Evolutionary conservation across 2,329 filamentous ascomycete genomes (phyloP), one percentile per base, ranked within the genome.

Genomic region (Emergomyces pasteurianus): DNA sequence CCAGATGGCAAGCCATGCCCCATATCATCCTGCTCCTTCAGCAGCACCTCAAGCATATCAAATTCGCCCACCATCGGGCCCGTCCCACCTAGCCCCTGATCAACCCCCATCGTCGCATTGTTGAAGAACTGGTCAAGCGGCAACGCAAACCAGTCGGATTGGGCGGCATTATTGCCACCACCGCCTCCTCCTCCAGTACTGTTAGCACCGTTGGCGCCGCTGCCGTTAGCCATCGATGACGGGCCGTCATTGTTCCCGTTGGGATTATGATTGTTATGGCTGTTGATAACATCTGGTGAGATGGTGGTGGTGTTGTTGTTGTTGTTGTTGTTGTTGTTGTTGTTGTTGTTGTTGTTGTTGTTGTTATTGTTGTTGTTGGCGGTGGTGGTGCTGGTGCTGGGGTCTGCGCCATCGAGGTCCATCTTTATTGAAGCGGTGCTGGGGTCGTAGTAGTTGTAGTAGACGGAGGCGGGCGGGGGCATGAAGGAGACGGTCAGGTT

Each of bases 71-170:
- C 76, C 71, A 84, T 83, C n/a, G 83, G 83, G 0, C 83, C 83
- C 23, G 80, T 83, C 26, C 84, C 82, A 59, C 84, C 82, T 1
- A 81, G 78, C 14, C 81, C 81, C 67, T 80, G 80, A 63, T 79
- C 76, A 49, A 79, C 76, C 4, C 71, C 73, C 2, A 72, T 72
- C 10, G 73, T 74, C 18, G 75, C 75, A 58, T 71, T 76, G 64
- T 80, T 80, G 59, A 85, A 78, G 62, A 86, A 78, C 50, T 82
- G 81, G 68, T 86, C 82, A 2, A 86, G 74, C 1, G 83, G 82
- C n/a, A 86, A 69, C 0, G 83, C 80, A 58, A 86, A 76, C 83
- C 83, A 86, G 69, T 85, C 83, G 47, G 80, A 78, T 34, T 52
- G 49, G 26, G 5, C 49, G 14, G 14, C 49, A n/a, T 21, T 16